phyloP scores from a whole-genome alignment of 768 basidiomycete genomes.

The Melanogaster broomeanus region DNA sequence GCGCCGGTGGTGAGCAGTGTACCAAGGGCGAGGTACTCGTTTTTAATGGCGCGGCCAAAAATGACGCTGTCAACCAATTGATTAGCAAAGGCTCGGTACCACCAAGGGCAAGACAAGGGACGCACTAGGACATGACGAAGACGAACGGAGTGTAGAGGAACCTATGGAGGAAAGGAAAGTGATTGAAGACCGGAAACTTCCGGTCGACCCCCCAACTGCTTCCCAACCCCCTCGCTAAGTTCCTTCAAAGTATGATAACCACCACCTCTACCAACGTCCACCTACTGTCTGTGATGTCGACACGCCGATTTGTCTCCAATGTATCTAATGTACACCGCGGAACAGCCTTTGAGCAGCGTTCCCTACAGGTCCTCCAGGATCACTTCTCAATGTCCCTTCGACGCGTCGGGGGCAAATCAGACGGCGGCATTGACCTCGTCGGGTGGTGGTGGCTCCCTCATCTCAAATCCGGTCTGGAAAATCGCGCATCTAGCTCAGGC shows the following conservation, averaged over 20 bases:
- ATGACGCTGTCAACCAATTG: conserved; percentile 52
- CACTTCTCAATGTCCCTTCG: conserved; percentile 78
- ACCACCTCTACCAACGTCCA: not conserved
- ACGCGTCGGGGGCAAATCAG: conserved; percentile 82
- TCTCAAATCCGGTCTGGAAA: not conserved
- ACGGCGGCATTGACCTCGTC: conserved; percentile 85
- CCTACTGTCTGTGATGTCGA: not conserved
- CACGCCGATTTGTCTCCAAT: not conserved
- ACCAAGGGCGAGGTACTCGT: conserved; percentile 76
- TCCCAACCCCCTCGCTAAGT: conserved; percentile 15
- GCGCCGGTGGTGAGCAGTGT: conserved; percentile 61
- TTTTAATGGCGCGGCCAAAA: conserved; percentile 78
- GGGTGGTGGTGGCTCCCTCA: conserved; percentile 93
- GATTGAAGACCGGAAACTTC: conserved; percentile 15
- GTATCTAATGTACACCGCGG: conserved; percentile 69
- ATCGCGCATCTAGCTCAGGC: not conserved
- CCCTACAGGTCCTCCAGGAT: conserved; percentile 57
- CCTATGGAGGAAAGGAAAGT: conserved; percentile 5
- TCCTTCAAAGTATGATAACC: too few species aligned
- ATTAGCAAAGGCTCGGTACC: conserved; percentile 6
- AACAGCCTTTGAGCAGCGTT: conserved; percentile 71
- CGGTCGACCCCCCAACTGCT: conserved; percentile 25
- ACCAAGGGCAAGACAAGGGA: conserved; percentile 4
- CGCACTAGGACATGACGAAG: conserved; percentile 48
- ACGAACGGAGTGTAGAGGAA: not conserved